Base-by-base conservation (phyloP, 2,329 filamentous ascomycete species). In the Xylaria digitata region DNA sequence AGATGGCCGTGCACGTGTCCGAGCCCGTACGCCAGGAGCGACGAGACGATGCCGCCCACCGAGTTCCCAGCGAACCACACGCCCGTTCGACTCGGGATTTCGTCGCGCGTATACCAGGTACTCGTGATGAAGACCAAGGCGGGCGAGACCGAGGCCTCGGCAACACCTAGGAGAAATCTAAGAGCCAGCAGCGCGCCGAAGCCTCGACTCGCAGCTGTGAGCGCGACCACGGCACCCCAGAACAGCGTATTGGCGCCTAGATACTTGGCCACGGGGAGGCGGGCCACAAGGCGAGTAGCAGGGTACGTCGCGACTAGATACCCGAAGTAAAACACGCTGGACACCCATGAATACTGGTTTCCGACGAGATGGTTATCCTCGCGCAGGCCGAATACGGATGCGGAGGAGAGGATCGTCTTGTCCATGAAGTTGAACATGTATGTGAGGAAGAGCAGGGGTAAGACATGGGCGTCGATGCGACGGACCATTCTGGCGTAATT, bases 381-480 rank as follows among this genome's bases (percentile, higher is more conserved):
- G 6, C 78, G 77, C n/a, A 87, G 72, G 0, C 85, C 86, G 69
- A 89, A 88, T 0, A 89, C 85, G 3, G 85, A 80, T 0, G 87
- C 86, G 65, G 82, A 86, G 0, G 84, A 85, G 1, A 87, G 73
- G 63, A 86, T 86, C 0, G 83, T 83, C 73, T 89, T 89, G 75
- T 89, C 87, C 80, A 89, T 86, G 64, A 88, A 89, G 71, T 87
- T 87, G 68, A 89, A 75, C 78, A 84, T 84, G 72, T 89, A 89
- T 0, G 84, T 87, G 48, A 84, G 70, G 66, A 88, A 88, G 9
- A 89, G 75, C 11, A 89, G 76, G 0, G 87, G 86, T 5, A 89
- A 83, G 9, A 89, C 77, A 13, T 78, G 78, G 69, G 76, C 78
- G 73, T 89, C 87, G 65, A 89, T 88, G 75, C 88, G 88, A 30